Conservation (phyloP, 2,329 filamentous ascomycete species). For the Neurospora sp. region DNA sequence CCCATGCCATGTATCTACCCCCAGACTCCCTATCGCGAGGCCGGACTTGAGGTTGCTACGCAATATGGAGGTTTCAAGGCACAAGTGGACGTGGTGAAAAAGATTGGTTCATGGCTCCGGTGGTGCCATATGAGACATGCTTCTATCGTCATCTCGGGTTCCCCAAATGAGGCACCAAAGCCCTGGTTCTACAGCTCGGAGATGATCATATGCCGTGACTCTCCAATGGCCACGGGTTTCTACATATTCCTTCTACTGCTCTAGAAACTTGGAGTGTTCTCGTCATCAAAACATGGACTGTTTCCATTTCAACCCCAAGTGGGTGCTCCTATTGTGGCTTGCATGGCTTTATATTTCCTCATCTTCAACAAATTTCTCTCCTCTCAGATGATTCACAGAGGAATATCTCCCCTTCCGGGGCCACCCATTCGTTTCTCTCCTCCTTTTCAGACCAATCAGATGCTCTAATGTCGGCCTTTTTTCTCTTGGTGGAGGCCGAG, state of each 20-base stretch:
- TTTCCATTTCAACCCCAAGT: background rate
- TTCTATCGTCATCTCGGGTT: background rate
- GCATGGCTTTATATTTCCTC: constrained; percentile 1
- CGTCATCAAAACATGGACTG: background rate
- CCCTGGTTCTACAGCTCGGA: background rate
- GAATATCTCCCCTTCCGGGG: constrained; percentile 4
- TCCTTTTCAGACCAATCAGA: constrained; percentile 13
- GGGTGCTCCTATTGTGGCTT: constrained; percentile 4
- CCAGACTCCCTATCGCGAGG: background rate
- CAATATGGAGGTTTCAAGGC: background rate
- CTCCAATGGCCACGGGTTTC: background rate
- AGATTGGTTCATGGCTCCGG: background rate
- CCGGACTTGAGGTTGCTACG: background rate
- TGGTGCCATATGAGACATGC: background rate
- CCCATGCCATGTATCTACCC: background rate
- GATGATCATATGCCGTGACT: background rate
- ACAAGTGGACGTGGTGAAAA: background rate
- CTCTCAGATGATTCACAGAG: constrained; percentile 1
- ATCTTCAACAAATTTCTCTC: constrained; percentile 4
- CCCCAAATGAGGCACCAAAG: background rate
- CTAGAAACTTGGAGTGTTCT: background rate
- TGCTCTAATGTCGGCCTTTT: constrained; percentile 10
- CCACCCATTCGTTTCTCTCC: constrained; percentile 12
- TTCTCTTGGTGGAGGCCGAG: constrained; percentile 15
- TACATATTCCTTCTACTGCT: background rate